These are phyloP conservation scores for Naganishia antarctica DNA, from an alignment of 768 basidiomycete genomes.

Conservation along the genomic window DNA sequence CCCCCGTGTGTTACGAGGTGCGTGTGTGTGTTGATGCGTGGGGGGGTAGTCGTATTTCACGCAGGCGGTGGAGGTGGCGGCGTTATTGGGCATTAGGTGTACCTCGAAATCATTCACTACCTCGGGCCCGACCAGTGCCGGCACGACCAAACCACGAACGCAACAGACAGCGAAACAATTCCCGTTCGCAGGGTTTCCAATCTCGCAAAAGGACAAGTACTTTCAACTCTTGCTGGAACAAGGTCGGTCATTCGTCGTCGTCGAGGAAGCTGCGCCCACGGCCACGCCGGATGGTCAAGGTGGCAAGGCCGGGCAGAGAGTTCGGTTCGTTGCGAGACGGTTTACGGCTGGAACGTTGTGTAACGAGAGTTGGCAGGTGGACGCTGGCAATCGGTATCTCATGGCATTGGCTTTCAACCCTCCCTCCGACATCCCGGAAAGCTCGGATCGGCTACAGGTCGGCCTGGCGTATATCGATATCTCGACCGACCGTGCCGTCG, in stretches of 20 bases:
- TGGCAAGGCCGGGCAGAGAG: conserved; percentile 38
- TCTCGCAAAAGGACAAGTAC: conserved; percentile 76
- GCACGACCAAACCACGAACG: no score
- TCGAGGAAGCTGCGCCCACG: conserved; percentile 70
- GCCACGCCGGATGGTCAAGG: no score
- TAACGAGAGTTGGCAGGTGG: conserved; percentile 80
- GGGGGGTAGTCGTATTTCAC: conserved; percentile 86
- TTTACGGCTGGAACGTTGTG: conserved; percentile 92
- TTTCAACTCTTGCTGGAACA: conserved; percentile 81
- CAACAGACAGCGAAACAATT: conserved; percentile 45
- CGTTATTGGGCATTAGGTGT: conserved; percentile 64
- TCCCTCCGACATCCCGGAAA: conserved; percentile 11
- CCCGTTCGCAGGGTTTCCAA: conserved; percentile 86
- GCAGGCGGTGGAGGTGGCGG: conserved; percentile 73
- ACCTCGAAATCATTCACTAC: conserved; percentile 52
- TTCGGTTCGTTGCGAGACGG: conserved; percentile 72
- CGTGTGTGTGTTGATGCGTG: background rate
- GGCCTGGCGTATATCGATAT: conserved; percentile 92
- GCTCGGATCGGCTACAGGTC: conserved; percentile 40
- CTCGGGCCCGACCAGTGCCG: no score
- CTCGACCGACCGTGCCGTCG: conserved; percentile 76
- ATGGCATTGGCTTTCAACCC: conserved; percentile 58
- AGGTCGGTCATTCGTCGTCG: conserved; percentile 81
- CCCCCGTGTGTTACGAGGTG: background rate
- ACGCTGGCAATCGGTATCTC: conserved; percentile 83